Percentiles rank a stretch among this genome's conserved stretches.
Evolutionary conservation across 257 asterid species (phyloP).

Genomic region (Perilla frutescens): DNA sequence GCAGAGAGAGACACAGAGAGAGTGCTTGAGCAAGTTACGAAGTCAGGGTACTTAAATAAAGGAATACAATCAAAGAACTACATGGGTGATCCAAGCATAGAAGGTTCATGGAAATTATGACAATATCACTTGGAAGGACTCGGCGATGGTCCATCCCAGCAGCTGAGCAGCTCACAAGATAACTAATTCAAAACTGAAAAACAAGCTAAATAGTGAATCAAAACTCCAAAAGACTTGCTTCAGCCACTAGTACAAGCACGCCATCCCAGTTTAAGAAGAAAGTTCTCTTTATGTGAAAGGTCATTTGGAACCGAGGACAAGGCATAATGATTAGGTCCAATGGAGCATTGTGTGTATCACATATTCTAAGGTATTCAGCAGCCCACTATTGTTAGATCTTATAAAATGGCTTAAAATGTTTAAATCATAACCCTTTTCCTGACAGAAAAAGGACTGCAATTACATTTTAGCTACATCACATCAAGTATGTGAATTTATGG

Average conservation of each 20-base stretch:
- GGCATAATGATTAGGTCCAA: not conserved
- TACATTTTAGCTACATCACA: not conserved
- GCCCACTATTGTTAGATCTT: not conserved
- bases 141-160: not conserved
- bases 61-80: constrained; percentile 7
- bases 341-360: constrained; percentile 15
- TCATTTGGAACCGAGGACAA: not conserved
- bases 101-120: constrained; percentile 2
- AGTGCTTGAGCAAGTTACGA: constrained; percentile 9
- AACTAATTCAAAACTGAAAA: constrained; percentile 17
- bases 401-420: not conserved
- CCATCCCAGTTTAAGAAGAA: constrained; percentile 18
- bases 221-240: not conserved
- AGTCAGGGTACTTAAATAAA: not conserved
- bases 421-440: not conserved
- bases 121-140: constrained; percentile 1
- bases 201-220: constrained; percentile 1
- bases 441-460: constrained; percentile 14
- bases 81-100: not conserved
- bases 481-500: not conserved
- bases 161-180: not conserved
- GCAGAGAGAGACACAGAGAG: constrained; percentile 1
- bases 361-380: not conserved
- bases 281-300: not conserved
- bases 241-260: constrained; percentile 14